Conservation (phyloP, 2,329 filamentous ascomycete genomes). For the Tolypocladium capitatum region DNA sequence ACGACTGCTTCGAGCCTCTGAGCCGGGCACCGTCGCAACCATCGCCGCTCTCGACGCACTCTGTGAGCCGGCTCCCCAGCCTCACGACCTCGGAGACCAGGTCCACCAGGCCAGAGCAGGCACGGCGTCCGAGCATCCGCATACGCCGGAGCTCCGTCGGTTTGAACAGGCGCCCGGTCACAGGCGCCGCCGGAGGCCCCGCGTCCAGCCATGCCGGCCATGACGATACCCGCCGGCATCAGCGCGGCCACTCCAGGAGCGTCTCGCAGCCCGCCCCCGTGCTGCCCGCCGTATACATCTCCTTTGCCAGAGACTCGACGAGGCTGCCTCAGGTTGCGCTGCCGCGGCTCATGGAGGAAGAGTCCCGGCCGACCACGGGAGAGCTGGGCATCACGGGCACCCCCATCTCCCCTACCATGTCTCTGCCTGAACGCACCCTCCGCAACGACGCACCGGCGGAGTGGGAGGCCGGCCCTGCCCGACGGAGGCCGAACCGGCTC, state of each 20-base stretch:
- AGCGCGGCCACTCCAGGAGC: constrained; percentile 17
- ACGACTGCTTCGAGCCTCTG: constrained; percentile 1
- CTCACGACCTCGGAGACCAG: not conserved
- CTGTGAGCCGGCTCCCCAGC: constrained; percentile 1
- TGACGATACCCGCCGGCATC: not conserved
- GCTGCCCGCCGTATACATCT: constrained; percentile 7
- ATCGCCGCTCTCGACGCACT: constrained; percentile 2
- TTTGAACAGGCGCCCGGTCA: not conserved
- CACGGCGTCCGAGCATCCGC: constrained; percentile 11
- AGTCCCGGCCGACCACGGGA: constrained; percentile 19
- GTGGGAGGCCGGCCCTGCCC: not conserved
- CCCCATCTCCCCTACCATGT: constrained; percentile 13
- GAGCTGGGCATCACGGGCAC: constrained; percentile 15
- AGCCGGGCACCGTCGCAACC: not conserved
- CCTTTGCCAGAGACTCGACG: constrained; percentile 15
- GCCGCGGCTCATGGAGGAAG: constrained; percentile 27
- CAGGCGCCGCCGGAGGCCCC: not conserved
- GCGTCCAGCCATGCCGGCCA: not conserved
- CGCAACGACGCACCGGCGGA: not conserved
- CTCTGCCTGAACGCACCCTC: constrained; percentile 10
- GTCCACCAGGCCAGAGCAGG: constrained; percentile 1
- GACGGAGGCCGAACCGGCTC: not conserved
- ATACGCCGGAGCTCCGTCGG: constrained; percentile 7
- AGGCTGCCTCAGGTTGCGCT: constrained; percentile 19
- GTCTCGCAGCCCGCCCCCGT: constrained; percentile 20